phyloP scores from a whole-genome alignment of 371 early-diverging fungal species.

The Polyrhizophydium stewartii region DNA sequence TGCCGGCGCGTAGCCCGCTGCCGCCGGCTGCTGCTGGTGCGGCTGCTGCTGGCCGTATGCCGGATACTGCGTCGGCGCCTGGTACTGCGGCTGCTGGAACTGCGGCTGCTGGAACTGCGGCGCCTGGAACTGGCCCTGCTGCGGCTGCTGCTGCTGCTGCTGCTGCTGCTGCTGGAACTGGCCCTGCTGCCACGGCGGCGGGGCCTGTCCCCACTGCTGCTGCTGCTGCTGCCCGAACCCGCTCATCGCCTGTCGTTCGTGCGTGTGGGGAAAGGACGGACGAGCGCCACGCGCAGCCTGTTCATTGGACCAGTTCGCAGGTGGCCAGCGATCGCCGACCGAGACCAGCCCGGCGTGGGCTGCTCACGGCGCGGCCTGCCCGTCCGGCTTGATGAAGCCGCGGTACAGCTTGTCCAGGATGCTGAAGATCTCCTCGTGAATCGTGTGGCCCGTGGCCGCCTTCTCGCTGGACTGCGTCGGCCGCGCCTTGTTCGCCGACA shows the following conservation, averaged over 20 bases:
- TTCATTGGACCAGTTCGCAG: no score
- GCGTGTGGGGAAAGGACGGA: not conserved
- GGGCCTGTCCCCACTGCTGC: not conserved
- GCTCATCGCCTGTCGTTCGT: not conserved
- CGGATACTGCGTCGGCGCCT: not conserved
- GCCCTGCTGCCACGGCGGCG: not conserved
- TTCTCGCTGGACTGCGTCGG: conserved; percentile 9
- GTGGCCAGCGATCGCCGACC: no score
- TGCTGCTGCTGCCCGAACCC: conserved; percentile 1
- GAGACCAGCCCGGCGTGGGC: no score
- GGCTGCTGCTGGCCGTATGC: not conserved
- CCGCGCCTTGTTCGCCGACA: conserved; percentile 10
- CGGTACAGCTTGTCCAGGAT: conserved; percentile 14
- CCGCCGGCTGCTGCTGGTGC: not conserved
- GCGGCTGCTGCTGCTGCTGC: not conserved
- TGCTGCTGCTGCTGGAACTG: not conserved
- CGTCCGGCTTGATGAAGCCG: conserved; percentile 8
- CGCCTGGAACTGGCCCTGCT: not conserved
- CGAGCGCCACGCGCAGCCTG: not conserved
- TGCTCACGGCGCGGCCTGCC: no score
- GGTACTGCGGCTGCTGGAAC: not conserved
- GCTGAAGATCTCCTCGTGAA: conserved; percentile 11
- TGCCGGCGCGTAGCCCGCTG: not conserved
- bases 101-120: not conserved
- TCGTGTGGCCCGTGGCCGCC: conserved; percentile 12